A percentile compares a stretch with the other conserved stretches of the same genome.
Evolutionary conservation across 2,329 filamentous ascomycete species (phyloP).

Genomic region (Botrytis paeoniae): DNA sequence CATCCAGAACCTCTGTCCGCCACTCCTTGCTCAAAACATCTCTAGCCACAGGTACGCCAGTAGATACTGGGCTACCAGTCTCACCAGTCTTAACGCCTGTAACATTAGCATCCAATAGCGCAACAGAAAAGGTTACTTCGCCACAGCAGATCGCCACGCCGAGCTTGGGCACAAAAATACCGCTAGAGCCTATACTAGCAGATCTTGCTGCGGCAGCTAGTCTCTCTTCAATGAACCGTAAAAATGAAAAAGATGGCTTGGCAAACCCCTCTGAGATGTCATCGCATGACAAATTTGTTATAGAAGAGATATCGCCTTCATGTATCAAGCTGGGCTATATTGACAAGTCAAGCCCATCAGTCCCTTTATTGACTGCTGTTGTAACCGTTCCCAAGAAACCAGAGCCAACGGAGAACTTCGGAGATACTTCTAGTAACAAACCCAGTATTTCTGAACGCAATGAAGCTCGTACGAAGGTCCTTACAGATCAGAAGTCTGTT

Average conservation of each 20-base stretch:
- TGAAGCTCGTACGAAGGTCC: neutral
- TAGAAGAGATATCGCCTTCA: conserved; percentile 17
- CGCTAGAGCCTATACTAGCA: conserved; percentile 12
- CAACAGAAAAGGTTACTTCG: neutral
- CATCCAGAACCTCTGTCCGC: conserved; percentile 30
- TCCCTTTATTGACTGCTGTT: conserved; percentile 16
- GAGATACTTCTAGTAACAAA: neutral
- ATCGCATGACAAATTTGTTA: neutral
- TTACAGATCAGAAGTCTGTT: conserved; percentile 15
- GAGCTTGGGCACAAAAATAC: conserved; percentile 7
- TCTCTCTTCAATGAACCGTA: neutral
- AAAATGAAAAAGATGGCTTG: neutral
- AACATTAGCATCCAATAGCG: neutral
- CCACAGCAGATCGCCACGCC: neutral
- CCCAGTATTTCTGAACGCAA: conserved; percentile 13
- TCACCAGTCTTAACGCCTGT: conserved; percentile 28
- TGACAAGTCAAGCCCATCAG: conserved; percentile 14
- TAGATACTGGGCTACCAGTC: conserved; percentile 30
- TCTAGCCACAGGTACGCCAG: conserved; percentile 22
- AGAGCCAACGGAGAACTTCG: neutral
- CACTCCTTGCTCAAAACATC: conserved; percentile 34
- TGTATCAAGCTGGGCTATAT: conserved; percentile 18
- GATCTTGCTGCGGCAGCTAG: conserved; percentile 12
- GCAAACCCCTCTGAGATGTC: too few relatives aligned
- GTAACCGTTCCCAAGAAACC: conserved; percentile 13